A percentile compares a stretch with the other conserved stretches of the same genome.
These are phyloP conservation scores for Leavenworthia alabamica DNA, from an alignment of 345 rosid species.

Conservation along the genomic window DNA sequence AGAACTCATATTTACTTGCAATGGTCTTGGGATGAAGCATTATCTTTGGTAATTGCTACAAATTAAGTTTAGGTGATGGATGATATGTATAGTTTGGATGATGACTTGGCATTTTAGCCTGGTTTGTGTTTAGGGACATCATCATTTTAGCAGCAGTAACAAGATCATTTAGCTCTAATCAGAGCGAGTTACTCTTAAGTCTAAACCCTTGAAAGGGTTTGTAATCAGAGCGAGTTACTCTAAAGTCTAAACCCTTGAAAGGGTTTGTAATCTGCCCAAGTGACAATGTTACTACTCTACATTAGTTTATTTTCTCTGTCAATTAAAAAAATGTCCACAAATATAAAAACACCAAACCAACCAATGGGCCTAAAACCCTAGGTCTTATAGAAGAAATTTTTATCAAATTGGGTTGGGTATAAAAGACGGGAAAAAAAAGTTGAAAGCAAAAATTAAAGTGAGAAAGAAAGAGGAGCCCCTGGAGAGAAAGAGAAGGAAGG, in stretches of 20 bases:
- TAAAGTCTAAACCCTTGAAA: background rate
- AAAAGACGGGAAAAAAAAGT: background rate
- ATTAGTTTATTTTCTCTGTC: background rate
- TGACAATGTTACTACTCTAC: background rate
- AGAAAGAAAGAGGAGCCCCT: background rate
- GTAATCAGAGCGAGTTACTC: background rate
- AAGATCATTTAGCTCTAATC: background rate
- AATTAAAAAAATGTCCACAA: background rate
- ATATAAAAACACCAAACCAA: background rate
- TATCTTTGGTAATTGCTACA: constrained; percentile 49
- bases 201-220: background rate
- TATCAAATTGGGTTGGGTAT: background rate
- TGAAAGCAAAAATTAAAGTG: background rate
- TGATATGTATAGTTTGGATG: constrained; percentile 1
- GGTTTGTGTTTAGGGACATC: background rate
- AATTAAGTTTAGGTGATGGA: background rate
- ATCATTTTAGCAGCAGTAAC: background rate
- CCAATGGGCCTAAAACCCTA: background rate
- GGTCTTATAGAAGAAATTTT: background rate
- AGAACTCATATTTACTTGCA: constrained; percentile 90
- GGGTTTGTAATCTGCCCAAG: background rate
- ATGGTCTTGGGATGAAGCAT: constrained; percentile 79
- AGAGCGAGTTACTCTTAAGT: background rate
- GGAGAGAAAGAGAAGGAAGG: background rate
- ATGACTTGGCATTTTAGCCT: constrained; percentile 1